Evolutionary conservation across 1,139 yeast species (phyloP), one percentile per base, ranked within the genome.

Genomic region (Saccharomyces hybrid): DNA sequence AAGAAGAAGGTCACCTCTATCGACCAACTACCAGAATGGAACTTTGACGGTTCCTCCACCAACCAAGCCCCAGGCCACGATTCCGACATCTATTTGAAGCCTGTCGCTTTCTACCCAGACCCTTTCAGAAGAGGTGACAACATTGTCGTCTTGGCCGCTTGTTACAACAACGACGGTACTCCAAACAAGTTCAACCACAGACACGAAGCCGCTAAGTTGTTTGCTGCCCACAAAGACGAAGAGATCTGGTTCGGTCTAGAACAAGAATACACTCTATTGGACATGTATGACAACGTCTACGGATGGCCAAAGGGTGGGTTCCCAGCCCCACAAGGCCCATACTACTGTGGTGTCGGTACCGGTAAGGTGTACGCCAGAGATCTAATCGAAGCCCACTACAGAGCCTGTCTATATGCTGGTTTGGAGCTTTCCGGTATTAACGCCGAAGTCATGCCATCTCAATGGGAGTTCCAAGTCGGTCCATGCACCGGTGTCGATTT

Each of bases 261-360:
- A 79, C 99, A 93, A 79, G 99, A 93, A 76, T 93, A 93, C 80
- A 93, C 99, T 62, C 78, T 93, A 72, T 88, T 93, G 70, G 99
- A 93, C 75, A 86, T 88, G 74, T 85, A 74, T 69, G 96, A 88
- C 73, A 77, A 86, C 67, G 93, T 88, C 58, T 93, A 90, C 76
- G 98, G 96, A 65, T 93, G 99, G 99, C 99, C 99, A 76, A 84
- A 88, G 80, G 98, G 98, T 68, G 99, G 99, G 59, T 93, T 82
- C 93, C 99, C 99, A 72, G 99, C 96, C 64, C 99, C 99, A 62
- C 99, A 93, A 79, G 99, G 99, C 65, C 99, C 99, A 59, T 93
- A 91, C 86, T 93, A 93, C 85, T 93, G 99, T 81, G 99, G 99
- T 84, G 99, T 93, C 63, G 99, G 99, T 78, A 83, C 97, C 68